Evolutionary conservation across 305 asterid genomes (phyloP), one percentile per base, ranked within the genome.

Genomic region (Rubia peregrina): DNA sequence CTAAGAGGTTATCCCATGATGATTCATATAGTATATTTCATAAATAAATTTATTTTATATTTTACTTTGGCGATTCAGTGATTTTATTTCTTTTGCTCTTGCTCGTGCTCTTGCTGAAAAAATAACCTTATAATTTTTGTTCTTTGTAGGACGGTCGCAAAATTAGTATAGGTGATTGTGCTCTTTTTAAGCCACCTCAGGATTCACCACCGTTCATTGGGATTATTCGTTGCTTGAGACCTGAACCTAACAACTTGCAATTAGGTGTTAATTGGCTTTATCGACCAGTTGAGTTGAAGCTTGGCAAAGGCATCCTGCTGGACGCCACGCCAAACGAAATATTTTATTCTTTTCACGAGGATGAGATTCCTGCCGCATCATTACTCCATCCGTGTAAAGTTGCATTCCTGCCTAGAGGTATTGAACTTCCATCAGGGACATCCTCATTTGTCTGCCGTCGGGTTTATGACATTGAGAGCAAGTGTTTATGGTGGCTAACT

Each of bases 371-470:
- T 67, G 94, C 96, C 72, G 96, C 95, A 33, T 88, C 98, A 33
- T 88, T 91, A 71, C 91, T 91, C 46, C 99, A 95, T 85, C 99
- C 96, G 30, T 91, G 99, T 84, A 91, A 87, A 87, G 98, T 95
- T 80, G 96, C 99, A 74, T 95, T 95, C 83, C 99, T 95, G 78
- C 91, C 97, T 67, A 81, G 81, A 84, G 95, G 97, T 71, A 88
- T 81, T 71, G 95, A 85, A 80, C 97, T 92, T 83, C 95, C 92
- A 40, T 64, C 85, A 42, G 90, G 95, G 82, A 79, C 80, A 81
- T 87, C 96, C 66, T 90, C 97, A 59, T 90, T 86, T 81, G 84
- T 95, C 72, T 95, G 99, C 73, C 86, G 94, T 63, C 95, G 95
- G 55, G 91, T 83, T 70, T 95, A 90, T 71, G 98, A 95, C 84